phyloP scores from a whole-genome alignment of 257 asterid genomes.

The Fraxinus pennsylvanica region DNA sequence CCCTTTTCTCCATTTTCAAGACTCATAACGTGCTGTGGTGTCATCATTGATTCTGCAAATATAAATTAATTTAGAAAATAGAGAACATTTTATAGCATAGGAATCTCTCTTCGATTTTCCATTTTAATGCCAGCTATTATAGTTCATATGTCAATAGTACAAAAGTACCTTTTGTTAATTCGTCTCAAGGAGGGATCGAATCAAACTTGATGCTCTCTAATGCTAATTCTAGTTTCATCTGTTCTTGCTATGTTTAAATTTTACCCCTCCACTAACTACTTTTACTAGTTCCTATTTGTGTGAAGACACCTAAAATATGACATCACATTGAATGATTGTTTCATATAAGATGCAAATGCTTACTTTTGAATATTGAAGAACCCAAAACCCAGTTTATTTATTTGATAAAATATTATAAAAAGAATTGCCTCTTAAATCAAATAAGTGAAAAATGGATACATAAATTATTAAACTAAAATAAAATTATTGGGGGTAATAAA shows the following conservation, averaged over 20 bases:
- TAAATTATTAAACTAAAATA: background rate
- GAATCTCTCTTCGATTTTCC: slow-evolving; percentile 6
- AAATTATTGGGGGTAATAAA: slow-evolving; percentile 31
- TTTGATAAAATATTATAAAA: background rate
- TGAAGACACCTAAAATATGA: no score
- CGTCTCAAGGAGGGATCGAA: no score
- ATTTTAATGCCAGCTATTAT: background rate
- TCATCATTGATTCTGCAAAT: slow-evolving; percentile 26
- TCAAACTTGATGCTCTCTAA: no score
- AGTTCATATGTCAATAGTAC: no score
- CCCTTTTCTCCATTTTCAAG: background rate
- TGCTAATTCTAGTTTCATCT: no score
- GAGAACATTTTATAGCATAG: background rate
- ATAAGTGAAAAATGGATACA: background rate
- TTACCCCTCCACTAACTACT: background rate
- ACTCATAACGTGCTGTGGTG: slow-evolving; percentile 37
- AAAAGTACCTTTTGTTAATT: no score
- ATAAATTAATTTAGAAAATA: background rate
- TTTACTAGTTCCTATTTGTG: no score
- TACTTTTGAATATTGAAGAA: no score
- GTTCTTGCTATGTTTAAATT: no score
- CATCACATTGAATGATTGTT: no score
- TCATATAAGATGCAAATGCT: no score
- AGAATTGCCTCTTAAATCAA: background rate
- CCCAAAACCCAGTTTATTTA: no score